These are phyloP conservation scores for Starmerella khaoyaiensis DNA, from an alignment of 805 yeast genomes.

Conservation along the genomic window DNA sequence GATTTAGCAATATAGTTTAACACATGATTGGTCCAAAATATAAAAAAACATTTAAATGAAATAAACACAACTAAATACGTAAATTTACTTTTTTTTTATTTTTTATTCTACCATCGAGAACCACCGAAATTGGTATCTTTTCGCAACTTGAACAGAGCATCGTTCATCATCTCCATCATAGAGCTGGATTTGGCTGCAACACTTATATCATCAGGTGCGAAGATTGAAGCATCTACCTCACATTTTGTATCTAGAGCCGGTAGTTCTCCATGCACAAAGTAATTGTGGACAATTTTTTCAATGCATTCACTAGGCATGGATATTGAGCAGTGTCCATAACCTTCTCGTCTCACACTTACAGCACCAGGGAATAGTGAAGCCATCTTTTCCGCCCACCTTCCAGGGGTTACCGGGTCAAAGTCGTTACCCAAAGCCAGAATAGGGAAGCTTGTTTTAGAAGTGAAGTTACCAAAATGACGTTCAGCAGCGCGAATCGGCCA, in stretches of 20 bases:
- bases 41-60: no score
- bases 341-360: conserved; percentile 11
- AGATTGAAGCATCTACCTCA: background rate
- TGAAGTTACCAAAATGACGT: conserved; percentile 5
- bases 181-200: no score
- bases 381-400: conserved; percentile 14
- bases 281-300: conserved; percentile 5
- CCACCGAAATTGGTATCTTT: no score
- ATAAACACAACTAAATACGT: no score
- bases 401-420: conserved; percentile 19
- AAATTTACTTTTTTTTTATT: no score
- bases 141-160: no score
- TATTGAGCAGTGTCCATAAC: conserved; percentile 16
- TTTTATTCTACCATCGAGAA: no score
- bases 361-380: conserved; percentile 9
- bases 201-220: no score
- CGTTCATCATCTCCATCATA: no score
- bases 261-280: conserved; percentile 13
- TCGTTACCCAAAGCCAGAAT: conserved; percentile 15
- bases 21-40: no score
- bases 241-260: conserved; percentile 16
- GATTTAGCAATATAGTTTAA: no score
- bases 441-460: conserved; percentile 5
- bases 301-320: conserved; percentile 17
- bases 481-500: conserved; percentile 13